Evolutionary conservation across 768 basidiomycete genomes (phyloP).

Genomic region (Melanogaster broomeanus): DNA sequence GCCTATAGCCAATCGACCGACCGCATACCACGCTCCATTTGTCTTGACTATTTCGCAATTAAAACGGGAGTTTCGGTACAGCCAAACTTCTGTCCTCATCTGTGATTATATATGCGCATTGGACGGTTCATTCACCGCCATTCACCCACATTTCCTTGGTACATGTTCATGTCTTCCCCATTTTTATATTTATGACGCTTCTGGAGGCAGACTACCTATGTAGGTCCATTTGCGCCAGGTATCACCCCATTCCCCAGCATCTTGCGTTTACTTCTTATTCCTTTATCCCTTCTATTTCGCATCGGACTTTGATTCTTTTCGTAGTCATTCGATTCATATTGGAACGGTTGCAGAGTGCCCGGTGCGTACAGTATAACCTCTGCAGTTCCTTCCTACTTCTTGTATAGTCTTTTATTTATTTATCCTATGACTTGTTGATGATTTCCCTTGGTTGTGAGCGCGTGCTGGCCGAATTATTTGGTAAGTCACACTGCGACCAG

Average conservation of each 20-base stretch:
- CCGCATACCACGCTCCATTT: constrained; percentile 32
- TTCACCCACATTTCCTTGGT: constrained; percentile 10
- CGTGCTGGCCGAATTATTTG: background rate
- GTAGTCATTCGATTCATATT: constrained; percentile 1
- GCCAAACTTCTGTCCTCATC: constrained; percentile 17
- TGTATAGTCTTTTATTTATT: constrained; percentile 9
- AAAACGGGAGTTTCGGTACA: constrained; percentile 7
- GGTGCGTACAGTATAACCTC: constrained; percentile 20
- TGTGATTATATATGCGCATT: constrained; percentile 29
- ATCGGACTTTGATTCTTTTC: constrained; percentile 18
- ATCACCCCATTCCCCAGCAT: background rate
- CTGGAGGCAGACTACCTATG: constrained; percentile 26
- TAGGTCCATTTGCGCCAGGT: constrained; percentile 33
- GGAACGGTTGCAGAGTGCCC: constrained; percentile 23
- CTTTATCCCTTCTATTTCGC: constrained; percentile 7
- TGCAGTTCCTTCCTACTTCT: constrained; percentile 23
- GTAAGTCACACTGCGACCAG: no score
- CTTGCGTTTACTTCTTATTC: constrained; percentile 1
- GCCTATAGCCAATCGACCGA: constrained; percentile 21
- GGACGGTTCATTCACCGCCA: constrained; percentile 31
- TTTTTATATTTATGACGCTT: constrained; percentile 33
- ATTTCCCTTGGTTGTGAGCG: background rate
- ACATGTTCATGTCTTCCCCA: constrained; percentile 13
- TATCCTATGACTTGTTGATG: constrained; percentile 13
- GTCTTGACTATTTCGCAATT: constrained; percentile 27